phyloP scores from a whole-genome alignment of 768 basidiomycete species.

The Mycena haematopus region DNA sequence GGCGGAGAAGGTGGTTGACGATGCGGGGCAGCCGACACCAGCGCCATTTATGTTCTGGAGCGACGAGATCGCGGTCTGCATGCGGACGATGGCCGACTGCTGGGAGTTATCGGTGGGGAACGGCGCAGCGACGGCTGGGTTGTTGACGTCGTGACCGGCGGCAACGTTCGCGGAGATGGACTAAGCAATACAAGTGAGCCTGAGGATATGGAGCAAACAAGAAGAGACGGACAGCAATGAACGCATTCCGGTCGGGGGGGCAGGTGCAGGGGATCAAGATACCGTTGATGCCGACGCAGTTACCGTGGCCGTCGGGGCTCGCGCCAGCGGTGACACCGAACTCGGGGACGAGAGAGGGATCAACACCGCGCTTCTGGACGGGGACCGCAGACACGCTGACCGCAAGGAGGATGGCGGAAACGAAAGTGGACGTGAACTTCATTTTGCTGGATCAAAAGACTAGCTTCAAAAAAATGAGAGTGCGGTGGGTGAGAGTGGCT shows the following conservation, averaged over 20 bases:
- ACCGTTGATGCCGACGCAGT: slow-evolving; percentile 69
- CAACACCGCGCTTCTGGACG: slow-evolving; percentile 47
- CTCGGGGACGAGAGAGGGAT: slow-evolving; percentile 58
- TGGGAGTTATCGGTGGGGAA: slow-evolving; percentile 63
- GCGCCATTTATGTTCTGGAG: slow-evolving; percentile 76
- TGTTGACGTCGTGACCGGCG: slow-evolving; percentile 70
- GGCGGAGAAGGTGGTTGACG: slow-evolving; percentile 42
- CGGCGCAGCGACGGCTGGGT: slow-evolving; percentile 56
- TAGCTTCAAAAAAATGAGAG: slow-evolving; percentile 17
- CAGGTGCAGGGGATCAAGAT: slow-evolving; percentile 73
- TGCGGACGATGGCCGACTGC: slow-evolving; percentile 48
- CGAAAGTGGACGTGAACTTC: slow-evolving; percentile 43
- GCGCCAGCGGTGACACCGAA: slow-evolving; percentile 62
- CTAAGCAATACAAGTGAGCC: slow-evolving; percentile 29
- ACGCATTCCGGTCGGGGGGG: slow-evolving; percentile 60
- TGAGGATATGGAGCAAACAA: not conserved
- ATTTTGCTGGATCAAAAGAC: slow-evolving; percentile 26
- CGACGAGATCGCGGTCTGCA: slow-evolving; percentile 65
- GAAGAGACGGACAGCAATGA: slow-evolving; percentile 49
- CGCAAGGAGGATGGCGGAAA: slow-evolving; percentile 39
- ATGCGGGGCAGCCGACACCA: slow-evolving; percentile 64
- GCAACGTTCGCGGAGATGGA: slow-evolving; percentile 62
- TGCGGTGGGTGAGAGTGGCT: slow-evolving; percentile 1
- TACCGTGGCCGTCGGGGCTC: slow-evolving; percentile 74
- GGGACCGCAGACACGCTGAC: slow-evolving; percentile 49